Evolutionary conservation across 805 yeast species (phyloP), one percentile per base, ranked within the genome.

Genomic region (Metahyphopichia silvanorum): DNA sequence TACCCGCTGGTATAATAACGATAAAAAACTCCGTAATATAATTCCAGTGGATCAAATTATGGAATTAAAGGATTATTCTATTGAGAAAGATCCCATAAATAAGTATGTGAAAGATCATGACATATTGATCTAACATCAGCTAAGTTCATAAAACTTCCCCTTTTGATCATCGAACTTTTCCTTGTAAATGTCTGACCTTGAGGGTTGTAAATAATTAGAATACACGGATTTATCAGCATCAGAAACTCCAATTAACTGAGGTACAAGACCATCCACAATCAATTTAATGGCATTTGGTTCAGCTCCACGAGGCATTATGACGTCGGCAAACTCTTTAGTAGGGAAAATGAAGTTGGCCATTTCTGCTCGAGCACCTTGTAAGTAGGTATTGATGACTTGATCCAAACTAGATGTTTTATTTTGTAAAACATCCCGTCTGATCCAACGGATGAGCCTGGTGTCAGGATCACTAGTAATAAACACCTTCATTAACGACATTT

Each of bases 391-490:
- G 16, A 75, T 49, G 27, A 75, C 61, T 2, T 46, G 31, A 36
- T 71, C 70, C 25, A 67, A 44, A n/a, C 40, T 31, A 6, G 35
- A 41, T 1, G 38, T 32, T 2, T 33, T 35, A 1, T 42, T 31
- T 11, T 38, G 29, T 11, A 56, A 32, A 4, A 65, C 69, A 37
- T 66, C 72, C 27, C 71, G 47, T 34, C 67, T 62, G 29, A 86
- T 81, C 83, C 93, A 77, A 42, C 95, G 73, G n/a, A 86, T 79
- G 25, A 89, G 62, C 34, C 96, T 62, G 4, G 83, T 77, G 55
- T 89, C 98, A 1, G 91, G 78, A 56, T 89, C 97, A 40, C 87
- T 74, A 43, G 86, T 93, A 11, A 89, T 69, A 46, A 82, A 89
- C 2, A 89, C 76, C 49, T 77, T 82, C 42, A 88, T 64, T 1